phyloP scores from a whole-genome alignment of 768 basidiomycete species.

The Russula abietina region DNA sequence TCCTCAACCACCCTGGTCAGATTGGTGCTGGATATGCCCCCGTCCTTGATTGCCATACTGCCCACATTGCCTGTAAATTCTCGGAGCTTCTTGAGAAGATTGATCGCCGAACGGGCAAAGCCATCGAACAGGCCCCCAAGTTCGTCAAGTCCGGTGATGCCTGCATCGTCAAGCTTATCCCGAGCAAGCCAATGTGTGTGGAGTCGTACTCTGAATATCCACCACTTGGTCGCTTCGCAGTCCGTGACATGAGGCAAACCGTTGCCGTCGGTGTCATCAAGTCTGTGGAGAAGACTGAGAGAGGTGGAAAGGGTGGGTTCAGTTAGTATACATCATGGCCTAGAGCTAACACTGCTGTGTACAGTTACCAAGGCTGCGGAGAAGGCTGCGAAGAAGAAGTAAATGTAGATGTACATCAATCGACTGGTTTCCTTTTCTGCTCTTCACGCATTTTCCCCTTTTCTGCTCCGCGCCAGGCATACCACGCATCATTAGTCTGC shows the following conservation, averaged over 20 bases:
- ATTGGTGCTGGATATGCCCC: conserved; percentile 99
- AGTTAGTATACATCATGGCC: conserved; percentile 12
- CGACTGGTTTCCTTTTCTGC: conserved; percentile 36
- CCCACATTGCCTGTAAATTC: conserved; percentile 99
- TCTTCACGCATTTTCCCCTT: conserved; percentile 36
- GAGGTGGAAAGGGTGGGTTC: conserved; percentile 72
- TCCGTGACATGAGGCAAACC: conserved; percentile 99
- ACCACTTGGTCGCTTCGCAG: conserved; percentile 98
- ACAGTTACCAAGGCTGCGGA: conserved; percentile 91
- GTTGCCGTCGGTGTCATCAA: conserved; percentile 99
- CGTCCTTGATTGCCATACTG: conserved; percentile 99
- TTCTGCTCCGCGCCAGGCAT: conserved; percentile 31
- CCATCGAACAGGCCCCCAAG: conserved; percentile 82
- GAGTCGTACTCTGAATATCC: conserved; percentile 96
- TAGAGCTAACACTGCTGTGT: conserved; percentile 21
- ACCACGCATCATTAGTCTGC: conserved; percentile 32
- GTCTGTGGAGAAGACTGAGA: conserved; percentile 92
- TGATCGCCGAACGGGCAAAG: conserved; percentile 96
- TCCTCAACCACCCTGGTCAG: conserved; percentile 99
- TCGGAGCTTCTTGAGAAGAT: conserved; percentile 98
- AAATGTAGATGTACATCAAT: conserved; percentile 64
- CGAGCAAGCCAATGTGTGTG: conserved; percentile 94
- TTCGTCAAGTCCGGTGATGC: conserved; percentile 99
- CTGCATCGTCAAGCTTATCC: conserved; percentile 95
- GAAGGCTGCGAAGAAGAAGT: conserved; percentile 95